These are phyloP conservation scores for Candida nitratophila DNA, from an alignment of 805 yeast genomes.

Conservation along the genomic window DNA sequence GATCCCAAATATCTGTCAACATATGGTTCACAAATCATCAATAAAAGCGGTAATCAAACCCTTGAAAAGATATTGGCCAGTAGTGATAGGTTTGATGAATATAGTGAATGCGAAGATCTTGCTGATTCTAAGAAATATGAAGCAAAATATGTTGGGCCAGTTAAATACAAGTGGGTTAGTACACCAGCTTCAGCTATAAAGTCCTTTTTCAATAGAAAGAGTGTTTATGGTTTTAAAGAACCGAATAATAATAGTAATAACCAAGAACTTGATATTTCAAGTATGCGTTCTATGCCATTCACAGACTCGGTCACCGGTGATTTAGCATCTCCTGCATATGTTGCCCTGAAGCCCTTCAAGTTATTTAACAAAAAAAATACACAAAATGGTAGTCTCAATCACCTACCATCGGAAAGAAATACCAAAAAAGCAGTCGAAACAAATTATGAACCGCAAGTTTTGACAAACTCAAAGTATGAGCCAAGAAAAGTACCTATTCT, in stretches of 20 bases:
- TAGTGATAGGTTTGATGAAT: background rate
- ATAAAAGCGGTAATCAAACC: no score
- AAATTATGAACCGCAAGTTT: background rate
- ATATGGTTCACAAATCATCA: no score
- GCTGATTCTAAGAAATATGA: background rate
- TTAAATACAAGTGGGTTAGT: conserved; percentile 11
- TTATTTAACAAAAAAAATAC: conserved; percentile 2
- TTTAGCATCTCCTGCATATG: background rate
- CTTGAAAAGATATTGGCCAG: no score
- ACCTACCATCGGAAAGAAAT: no score
- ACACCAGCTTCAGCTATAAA: conserved; percentile 13
- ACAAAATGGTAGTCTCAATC: background rate
- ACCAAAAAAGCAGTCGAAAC: background rate
- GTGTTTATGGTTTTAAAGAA: conserved; percentile 5
- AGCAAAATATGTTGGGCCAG: conserved; percentile 12
- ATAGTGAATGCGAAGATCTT: background rate
- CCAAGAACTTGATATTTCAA: background rate
- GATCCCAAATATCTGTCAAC: no score
- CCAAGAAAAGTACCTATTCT: background rate
- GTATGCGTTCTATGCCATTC: background rate
- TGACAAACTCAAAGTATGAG: background rate
- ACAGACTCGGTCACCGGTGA: background rate
- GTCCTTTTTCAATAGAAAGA: conserved; percentile 13
- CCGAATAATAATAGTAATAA: no score
- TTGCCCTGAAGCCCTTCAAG: conserved; percentile 12